Percentiles rank a stretch among this genome's conserved stretches.
These are phyloP conservation scores for Mortierella sp. DNA, from an alignment of 371 early-diverging fungal genomes.

Conservation along the genomic window DNA sequence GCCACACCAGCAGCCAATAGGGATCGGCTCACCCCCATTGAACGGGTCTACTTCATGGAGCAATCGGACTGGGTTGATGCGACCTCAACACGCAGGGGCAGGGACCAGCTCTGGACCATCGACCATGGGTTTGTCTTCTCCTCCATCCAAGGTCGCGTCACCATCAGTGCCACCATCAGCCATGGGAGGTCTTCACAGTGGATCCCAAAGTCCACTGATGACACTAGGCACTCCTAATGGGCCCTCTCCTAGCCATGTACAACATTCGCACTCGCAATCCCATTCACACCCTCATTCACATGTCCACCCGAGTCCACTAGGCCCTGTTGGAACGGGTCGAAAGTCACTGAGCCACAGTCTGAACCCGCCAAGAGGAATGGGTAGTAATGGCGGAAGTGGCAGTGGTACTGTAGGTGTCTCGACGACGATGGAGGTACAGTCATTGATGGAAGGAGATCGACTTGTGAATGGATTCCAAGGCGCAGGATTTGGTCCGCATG, in stretches of 20 bases:
- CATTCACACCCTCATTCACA: constrained; percentile 15
- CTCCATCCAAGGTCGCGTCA: constrained; percentile 30
- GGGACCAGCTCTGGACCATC: constrained; percentile 12
- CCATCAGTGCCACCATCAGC: constrained; percentile 24
- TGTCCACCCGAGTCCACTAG: constrained; percentile 16
- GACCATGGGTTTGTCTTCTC: constrained; percentile 19
- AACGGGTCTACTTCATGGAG: constrained; percentile 45
- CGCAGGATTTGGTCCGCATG: no score
- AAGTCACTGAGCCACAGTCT: constrained; percentile 41
- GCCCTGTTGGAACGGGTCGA: constrained; percentile 37
- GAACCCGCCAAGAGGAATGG: constrained; percentile 17
- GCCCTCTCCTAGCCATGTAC: constrained; percentile 7
- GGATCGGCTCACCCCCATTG: constrained; percentile 37
- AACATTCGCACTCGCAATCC: constrained; percentile 20
- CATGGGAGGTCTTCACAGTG: constrained; percentile 22
- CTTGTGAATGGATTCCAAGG: constrained; percentile 25
- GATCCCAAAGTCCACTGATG: constrained; percentile 28
- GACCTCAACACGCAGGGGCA: constrained; percentile 22
- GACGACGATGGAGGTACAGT: background rate
- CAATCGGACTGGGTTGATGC: constrained; percentile 22
- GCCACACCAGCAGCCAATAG: constrained; percentile 34
- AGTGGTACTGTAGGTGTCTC: background rate
- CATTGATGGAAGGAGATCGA: constrained; percentile 30
- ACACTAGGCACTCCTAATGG: constrained; percentile 30
- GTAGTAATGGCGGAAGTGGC: constrained; percentile 9